Base-by-base conservation (phyloP, 805 yeast species). In the Wickerhamomyces ciferrii region DNA sequence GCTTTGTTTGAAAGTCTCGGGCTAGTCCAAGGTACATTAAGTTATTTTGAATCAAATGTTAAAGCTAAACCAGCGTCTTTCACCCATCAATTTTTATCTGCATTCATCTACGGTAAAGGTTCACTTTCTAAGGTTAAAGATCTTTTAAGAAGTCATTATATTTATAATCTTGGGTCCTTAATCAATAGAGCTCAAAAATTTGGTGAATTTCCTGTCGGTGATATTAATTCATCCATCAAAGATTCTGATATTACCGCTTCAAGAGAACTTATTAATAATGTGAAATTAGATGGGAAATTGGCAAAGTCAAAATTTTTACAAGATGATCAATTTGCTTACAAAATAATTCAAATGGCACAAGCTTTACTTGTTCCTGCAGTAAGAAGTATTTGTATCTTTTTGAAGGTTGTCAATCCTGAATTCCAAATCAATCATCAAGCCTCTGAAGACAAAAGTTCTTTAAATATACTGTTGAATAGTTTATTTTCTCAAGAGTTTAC, bases 1-100 rank as follows among this genome's bases (percentile, higher is more conserved):
- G 59, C 68, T 23, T 51, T 62, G 21, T 52, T 58, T 38, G 52
- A 56, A 42, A 51, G 46, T 34, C 47, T 41, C 15, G 17, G 53
- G 21, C 11, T 49, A 9, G 13, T 46, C 5, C 37, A 34, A 5
- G 11, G 11, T 8, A 17, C 5, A 18, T 3, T 4, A 5, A 21
- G 23, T 9, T 34, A 13, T 34, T 21, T 32, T 17, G 32, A 14
- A 7, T 29, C 10, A 14, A 14, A 29, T 11, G 32, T 7, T 29
- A 14, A 11, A 9, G 5, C 32, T 5, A 29, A 29, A 14, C 15
- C 4, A 11, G 15, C 15, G 4, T 14, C 35, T 4, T 31, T 31
- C 9, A 31, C 18, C 5, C 18, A 31, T 14, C 35, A 31, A 6
- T 31, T 31, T 14, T 11, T 31, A 18, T 5, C 18, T 31, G 35